Evolutionary conservation across 768 basidiomycete genomes (phyloP), one percentile per base, ranked within the genome.

Genomic region (Boletus tomentosulus): DNA sequence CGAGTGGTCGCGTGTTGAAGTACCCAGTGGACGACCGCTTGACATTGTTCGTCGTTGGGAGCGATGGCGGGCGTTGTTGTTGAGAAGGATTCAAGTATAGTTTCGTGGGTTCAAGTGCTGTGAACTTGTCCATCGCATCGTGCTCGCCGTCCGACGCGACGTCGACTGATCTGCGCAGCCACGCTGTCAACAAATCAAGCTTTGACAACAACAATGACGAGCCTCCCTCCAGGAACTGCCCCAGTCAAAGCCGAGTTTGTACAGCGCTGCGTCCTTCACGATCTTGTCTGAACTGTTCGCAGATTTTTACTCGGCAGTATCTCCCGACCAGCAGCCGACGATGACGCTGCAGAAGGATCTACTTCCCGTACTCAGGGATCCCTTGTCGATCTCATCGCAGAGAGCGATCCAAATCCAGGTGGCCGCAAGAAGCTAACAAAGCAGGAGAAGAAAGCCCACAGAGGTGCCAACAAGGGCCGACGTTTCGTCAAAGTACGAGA

Each of bases 391-490:
- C 69, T 66, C 65, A 73, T 70, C 10, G 63, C 73, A 25, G 73
- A 76, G 53, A 66, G 66, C 8, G 62, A 64, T 25, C 10, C 46
- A 1, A 59, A 57, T 41, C 59, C 55, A 45, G 67, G 69, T 24
- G 62, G 68, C 2, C 57, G 66, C 41, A 76, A 76, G 58, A 78
- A 74, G 59, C 64, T 77, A 51, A 79, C 77, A 11, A 85, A 82
- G 64, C 83, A 85, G 58, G 80, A 85, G 65, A 86, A 82, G 68
- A 89, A 89, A 68, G 82, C 85, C 11, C 79, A 83, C 55, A 75
- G 81, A 31, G 94, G 94, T 2, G 83, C 85, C 55, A 97, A 96
- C 69, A 95, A 92, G 66, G 86, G 83, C 12, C 71, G 95, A 39
- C 78, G 84, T 13, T 94, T 92, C 68, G 84, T 78, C 16, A 87